Conservation (phyloP, 768 basidiomycete species). For the Leccinum incarnatum region DNA sequence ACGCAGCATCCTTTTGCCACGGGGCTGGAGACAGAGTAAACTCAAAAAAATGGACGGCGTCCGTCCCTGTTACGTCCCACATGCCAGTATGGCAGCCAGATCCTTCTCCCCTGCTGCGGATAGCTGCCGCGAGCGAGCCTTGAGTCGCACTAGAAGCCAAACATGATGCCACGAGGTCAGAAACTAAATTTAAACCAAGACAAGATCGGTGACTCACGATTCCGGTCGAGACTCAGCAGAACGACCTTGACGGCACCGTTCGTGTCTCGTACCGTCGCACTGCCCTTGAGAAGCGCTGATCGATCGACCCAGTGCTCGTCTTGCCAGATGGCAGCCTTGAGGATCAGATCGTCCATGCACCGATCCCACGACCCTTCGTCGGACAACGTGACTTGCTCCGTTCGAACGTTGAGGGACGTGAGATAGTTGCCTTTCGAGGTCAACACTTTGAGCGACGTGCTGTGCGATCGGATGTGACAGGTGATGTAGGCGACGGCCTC, state of each 20-base stretch:
- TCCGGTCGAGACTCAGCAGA: conserved; percentile 87
- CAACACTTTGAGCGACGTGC: conserved; percentile 84
- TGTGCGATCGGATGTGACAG: conserved; percentile 69
- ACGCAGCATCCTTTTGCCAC: background rate
- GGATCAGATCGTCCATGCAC: conserved; percentile 93
- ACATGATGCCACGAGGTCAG: conserved; percentile 5
- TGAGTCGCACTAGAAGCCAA: conserved; percentile 72
- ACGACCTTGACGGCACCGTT: conserved; percentile 74
- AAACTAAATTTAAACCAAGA: conserved; percentile 9
- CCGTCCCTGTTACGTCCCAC: conserved; percentile 24
- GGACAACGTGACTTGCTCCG: conserved; percentile 78
- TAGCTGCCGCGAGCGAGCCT: conserved; percentile 83
- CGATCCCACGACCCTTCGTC: conserved; percentile 51
- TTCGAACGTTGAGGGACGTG: conserved; percentile 73
- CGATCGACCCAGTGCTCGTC: conserved; percentile 90
- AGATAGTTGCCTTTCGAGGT: conserved; percentile 96
- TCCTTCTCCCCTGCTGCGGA: conserved; percentile 86
- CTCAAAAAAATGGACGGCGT: background rate
- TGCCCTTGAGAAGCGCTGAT: conserved; percentile 58
- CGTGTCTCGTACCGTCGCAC: conserved; percentile 35
- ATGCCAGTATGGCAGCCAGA: conserved; percentile 63
- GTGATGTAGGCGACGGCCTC: conserved; percentile 75
- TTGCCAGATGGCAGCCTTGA: conserved; percentile 92
- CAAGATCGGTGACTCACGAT: conserved; percentile 53
- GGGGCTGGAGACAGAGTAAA: background rate